Evolutionary conservation across 2,329 filamentous ascomycete genomes (phyloP), one percentile per base, ranked within the genome.

Genomic region (Pseudopithomyces maydicus): DNA sequence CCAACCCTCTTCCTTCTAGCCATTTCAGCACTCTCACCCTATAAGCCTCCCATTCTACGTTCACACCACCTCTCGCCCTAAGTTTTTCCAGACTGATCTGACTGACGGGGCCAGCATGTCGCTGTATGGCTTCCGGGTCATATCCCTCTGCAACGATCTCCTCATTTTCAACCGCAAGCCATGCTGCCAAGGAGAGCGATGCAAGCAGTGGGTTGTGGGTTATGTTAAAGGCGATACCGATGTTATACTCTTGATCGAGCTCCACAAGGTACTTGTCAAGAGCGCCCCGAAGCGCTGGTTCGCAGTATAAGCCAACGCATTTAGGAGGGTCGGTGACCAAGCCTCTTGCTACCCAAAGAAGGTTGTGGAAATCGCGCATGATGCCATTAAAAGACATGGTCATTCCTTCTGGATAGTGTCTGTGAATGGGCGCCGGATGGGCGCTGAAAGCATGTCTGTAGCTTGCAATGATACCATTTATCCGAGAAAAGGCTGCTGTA

Each of bases 351-450:
- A 91, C 85, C 91, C 91, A 96, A 45, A 95, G 74, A 49, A 90
- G 86, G 71, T 96, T 96, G 79, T 91, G 93, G 32, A 92, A 84
- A 70, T 96, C 92, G 86, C 95, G 93, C 32, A 96, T 83, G 71
- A 90, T 92, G 20, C 89, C 89, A 72, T 96, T 96, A 78, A 95
- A 93, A 22, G 83, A 78, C 61, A 86, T 85, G 39, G 74, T 74
- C 44, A 59, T 61, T 68, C 66, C 45, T 62, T 55, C 38, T 49
- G 70, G 46, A 63, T 74, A 64, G 64, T 73, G 64, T 66, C 69
- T 59, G 70, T 79, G 52, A 68, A 75, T 61, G 11, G 73, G 81
- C 71, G 53, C 77, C 20, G 78, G 85, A 55, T 88, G 86, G 23
- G 78, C 75, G 69, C 94, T 90, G 67, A 94, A 91, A 0, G 88